A percentile compares a stretch with the other conserved stretches of the same genome.
Evolutionary conservation across 805 yeast genomes (phyloP).

Genomic region (Zygosaccharomyces kombuchaensis): DNA sequence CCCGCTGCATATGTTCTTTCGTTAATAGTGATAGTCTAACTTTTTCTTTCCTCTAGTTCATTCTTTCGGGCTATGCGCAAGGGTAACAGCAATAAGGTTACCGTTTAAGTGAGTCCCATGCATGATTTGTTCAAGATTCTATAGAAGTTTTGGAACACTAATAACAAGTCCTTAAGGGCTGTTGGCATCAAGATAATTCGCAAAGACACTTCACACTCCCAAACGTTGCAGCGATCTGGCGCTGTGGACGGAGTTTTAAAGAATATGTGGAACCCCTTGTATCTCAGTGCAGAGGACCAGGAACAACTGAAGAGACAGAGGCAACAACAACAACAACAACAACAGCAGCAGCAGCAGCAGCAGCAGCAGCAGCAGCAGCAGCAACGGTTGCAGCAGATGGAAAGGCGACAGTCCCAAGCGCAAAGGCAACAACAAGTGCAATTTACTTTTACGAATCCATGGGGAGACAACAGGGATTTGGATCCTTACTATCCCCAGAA

Average conservation of each 20-base stretch:
- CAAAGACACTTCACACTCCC: constrained; percentile 3
- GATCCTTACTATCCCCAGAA: constrained; percentile 3
- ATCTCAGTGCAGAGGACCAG: constrained; percentile 8
- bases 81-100: constrained; percentile 6
- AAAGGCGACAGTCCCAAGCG: constrained; percentile 6
- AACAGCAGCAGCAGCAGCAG: constrained; percentile 7
- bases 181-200: constrained; percentile 3
- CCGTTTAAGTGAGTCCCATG: constrained; percentile 1
- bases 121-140: background rate
- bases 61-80: background rate
- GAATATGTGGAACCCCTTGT: constrained; percentile 21
- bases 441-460: constrained; percentile 24
- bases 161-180: background rate
- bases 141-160: background rate
- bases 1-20: background rate
- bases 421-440: constrained; percentile 9
- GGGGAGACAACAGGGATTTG: constrained; percentile 18
- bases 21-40: background rate
- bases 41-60: background rate
- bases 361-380: constrained; percentile 8
- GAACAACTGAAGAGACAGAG: constrained; percentile 1
- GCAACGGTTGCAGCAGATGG: constrained; percentile 8
- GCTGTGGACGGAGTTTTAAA: constrained; percentile 6
- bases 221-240: constrained; percentile 6
- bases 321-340: too few species aligned